These are phyloP conservation scores for Zasmidium angulare DNA, from an alignment of 2,329 filamentous ascomycete species.

Conservation along the genomic window DNA sequence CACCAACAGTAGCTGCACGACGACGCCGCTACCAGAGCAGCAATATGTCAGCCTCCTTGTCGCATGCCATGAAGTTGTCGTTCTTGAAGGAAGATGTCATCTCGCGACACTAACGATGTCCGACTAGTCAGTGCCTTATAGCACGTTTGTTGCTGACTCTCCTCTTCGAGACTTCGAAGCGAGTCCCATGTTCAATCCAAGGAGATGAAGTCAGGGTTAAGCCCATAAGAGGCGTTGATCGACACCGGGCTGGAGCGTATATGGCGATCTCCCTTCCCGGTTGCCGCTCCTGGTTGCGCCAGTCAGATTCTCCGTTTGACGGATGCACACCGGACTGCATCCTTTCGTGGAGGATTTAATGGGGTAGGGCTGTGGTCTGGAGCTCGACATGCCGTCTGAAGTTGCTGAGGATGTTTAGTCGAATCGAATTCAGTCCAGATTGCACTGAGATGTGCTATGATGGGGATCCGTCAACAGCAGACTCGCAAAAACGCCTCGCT, in stretches of 20 bases:
- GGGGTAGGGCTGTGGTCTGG: no score
- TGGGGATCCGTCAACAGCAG: no score
- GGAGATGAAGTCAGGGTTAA: not conserved
- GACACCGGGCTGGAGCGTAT: not conserved
- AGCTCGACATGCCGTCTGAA: no score
- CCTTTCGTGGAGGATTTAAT: no score
- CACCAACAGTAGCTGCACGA: no score
- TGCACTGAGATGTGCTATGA: no score
- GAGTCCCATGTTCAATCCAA: not conserved
- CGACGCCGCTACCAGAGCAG: not conserved
- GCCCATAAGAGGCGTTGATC: not conserved
- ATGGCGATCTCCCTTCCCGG: not conserved
- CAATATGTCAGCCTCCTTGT: not conserved
- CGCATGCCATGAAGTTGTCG: not conserved
- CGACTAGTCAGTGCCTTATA: not conserved
- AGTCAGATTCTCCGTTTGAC: no score
- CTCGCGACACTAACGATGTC: not conserved
- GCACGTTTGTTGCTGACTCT: not conserved
- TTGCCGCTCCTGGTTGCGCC: not conserved
- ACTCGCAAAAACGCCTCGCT: not conserved
- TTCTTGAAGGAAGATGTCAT: not conserved
- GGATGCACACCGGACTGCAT: no score
- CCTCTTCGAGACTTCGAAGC: not conserved
- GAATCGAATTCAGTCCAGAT: no score
- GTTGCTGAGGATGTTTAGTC: no score